Base-by-base conservation (phyloP, 164 flowering plant species). In the Vitis cinerea region DNA sequence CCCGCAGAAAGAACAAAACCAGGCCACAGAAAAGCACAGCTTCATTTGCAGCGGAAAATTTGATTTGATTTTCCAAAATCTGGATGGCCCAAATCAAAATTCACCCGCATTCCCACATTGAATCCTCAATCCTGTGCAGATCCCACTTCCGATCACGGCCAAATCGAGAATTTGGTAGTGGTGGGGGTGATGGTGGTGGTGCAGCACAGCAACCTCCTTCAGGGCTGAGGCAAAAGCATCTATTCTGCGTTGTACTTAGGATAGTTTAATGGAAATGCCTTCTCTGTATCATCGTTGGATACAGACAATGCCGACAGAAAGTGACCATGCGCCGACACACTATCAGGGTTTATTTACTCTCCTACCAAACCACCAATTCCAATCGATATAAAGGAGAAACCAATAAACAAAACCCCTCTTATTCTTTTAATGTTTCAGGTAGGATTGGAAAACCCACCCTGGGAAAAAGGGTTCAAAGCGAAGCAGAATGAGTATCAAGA, bases 261-360 rank as follows among this genome's bases (percentile, higher is more conserved):
- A 19, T 74, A 66, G 57, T 55, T 61, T 23, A 75, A 61, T 63
- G 64, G 54, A 58, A 57, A 58, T 57, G 64, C 64, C 49, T 12
- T 61, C 61, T 55, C 62, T 65, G 70, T 71, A 61, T 72, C 74
- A 71, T 72, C 78, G 75, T 63, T 75, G 75, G 75, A 86, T 76
- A 75, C 79, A 67, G 84, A 82, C 83, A 85, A 82, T 83, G 88
- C 81, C 87, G 86, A 85, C 87, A 83, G 88, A 86, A 77, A 85
- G 86, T 58, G 86, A 87, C 86, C 72, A 68, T 51, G 72, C 84
- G 86, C 90, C 88, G 88, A 84, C 88, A 78, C 75, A 63, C 75
- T 30, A 56, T 66, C 70, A 37, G 71, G 69, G 47, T 53, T 8
- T 47, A 50, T 50, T 31, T 13, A 27, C 51, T 30, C 51, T 30